Conservation (phyloP, 2,329 filamentous ascomycete genomes). For the Phyllosticta citribraziliensis region DNA sequence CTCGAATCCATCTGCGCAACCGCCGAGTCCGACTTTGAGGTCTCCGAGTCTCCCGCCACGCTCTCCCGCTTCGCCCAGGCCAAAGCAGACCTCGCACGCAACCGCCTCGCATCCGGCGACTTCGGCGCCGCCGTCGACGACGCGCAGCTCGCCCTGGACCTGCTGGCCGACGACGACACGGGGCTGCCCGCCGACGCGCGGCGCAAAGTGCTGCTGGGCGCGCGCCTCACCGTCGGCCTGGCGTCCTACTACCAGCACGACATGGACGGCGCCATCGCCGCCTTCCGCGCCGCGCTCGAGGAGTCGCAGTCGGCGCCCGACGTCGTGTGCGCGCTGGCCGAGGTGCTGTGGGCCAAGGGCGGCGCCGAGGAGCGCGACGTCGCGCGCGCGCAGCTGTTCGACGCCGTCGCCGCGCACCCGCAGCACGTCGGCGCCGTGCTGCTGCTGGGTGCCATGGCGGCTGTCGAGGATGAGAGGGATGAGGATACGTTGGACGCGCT, state of each 20-base stretch:
- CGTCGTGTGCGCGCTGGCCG: conserved; percentile 75
- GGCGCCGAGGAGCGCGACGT: conserved; percentile 62
- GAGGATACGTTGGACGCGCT: conserved; percentile 72
- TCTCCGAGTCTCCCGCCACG: conserved; percentile 63
- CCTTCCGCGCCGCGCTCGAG: conserved; percentile 69
- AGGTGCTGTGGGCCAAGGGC: conserved; percentile 88
- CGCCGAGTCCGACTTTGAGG: conserved; percentile 76
- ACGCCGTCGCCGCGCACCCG: conserved; percentile 62
- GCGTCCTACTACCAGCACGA: conserved; percentile 64
- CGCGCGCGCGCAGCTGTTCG: conserved; percentile 71
- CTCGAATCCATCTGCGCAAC: conserved; percentile 57
- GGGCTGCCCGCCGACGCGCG: conserved; percentile 57
- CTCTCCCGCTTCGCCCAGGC: conserved; percentile 71
- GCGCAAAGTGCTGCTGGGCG: conserved; percentile 65
- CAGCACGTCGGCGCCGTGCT: conserved; percentile 71
- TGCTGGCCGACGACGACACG: conserved; percentile 62
- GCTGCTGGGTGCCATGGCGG: conserved; percentile 72
- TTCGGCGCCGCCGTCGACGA: conserved; percentile 65
- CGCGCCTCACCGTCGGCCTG: conserved; percentile 76
- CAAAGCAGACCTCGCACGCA: conserved; percentile 79
- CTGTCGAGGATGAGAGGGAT: conserved; percentile 61
- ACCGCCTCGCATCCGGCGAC: conserved; percentile 58
- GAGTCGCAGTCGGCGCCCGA: conserved; percentile 72
- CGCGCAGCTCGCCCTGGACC: conserved; percentile 68
- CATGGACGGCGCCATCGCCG: conserved; percentile 60